Evolutionary conservation across 345 rosid species (phyloP), one percentile per base, ranked within the genome.

Genomic region (Hibiscus syriacus): DNA sequence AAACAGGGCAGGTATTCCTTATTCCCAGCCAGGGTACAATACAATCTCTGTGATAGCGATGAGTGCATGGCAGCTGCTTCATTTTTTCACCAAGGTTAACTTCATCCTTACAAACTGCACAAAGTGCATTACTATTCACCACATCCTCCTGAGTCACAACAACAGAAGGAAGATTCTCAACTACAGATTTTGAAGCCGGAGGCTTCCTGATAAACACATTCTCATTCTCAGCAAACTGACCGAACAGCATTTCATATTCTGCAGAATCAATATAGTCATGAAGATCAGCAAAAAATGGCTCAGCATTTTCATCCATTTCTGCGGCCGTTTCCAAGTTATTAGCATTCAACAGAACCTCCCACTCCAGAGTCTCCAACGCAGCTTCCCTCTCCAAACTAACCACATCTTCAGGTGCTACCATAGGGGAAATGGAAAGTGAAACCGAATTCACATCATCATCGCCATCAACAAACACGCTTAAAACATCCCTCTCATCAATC

Each of bases 1-100:
- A 93, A 69, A 93, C 91, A 17, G 97, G 98, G 53, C 98, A 93
- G 9, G 98, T 87, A 67, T 89, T 93, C 82, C 94, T 84, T n/a
- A 90, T 86, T 52, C 75, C 73, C 34, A 93, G 82, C 98, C 98
- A 93, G 6, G 90, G 92, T 23, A 86, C 19, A 49, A 93, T 93
- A 77, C 98, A 93, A 4, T 89, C 89, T 17, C 87, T 86, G 72
- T 93, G 98, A 76, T 87, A 93, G 70, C 79, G 62, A 76, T 93
- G 98, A 43, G 67, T 63, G 73, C 97, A 90, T 13, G 98, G 98
- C 75, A 93, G 80, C 83, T 72, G 87, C 71, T 77, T 85, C n/a
- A 76, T 89, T 62, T 73, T 79, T 77, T 89, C 91, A 38, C 87
- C 87, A 23, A 77, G 75, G 61, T 54, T 57, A 67, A 90, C 65